A percentile compares a stretch with the other conserved stretches of the same genome.
These are phyloP conservation scores for Trichomonas gallinae DNA, from an alignment of 208 protist genomes.

Conservation along the genomic window DNA sequence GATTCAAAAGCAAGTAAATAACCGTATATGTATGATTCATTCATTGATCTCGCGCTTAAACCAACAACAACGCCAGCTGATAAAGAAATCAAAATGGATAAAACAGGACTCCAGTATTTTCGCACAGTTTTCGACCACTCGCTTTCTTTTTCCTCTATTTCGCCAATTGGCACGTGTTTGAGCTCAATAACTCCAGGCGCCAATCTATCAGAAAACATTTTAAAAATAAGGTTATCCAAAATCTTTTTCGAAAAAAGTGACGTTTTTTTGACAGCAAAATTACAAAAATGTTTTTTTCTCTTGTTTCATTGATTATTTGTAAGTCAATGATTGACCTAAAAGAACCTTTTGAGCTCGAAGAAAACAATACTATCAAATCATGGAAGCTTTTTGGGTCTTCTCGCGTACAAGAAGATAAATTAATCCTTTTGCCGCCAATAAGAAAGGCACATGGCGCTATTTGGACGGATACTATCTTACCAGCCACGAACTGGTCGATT, in stretches of 20 bases:
- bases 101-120: not conserved
- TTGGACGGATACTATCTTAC: not conserved
- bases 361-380: not conserved
- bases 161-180: not conserved
- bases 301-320: not conserved
- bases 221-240: too few relatives aligned
- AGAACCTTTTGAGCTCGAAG: not conserved
- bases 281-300: not conserved
- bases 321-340: not conserved
- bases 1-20: not conserved
- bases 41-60: not conserved
- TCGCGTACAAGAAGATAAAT: not conserved
- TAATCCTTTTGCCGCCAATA: not conserved
- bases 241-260: too few relatives aligned
- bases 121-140: not conserved
- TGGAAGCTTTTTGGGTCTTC: not conserved
- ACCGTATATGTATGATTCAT: not conserved
- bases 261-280: too few relatives aligned
- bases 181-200: not conserved
- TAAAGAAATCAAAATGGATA: not conserved
- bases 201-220: not conserved
- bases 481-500: not conserved
- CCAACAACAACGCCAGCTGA: not conserved
- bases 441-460: not conserved
- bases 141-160: not conserved